These are phyloP conservation scores for Solanum etuberosum DNA, from an alignment of 257 asterid species.

Conservation along the genomic window DNA sequence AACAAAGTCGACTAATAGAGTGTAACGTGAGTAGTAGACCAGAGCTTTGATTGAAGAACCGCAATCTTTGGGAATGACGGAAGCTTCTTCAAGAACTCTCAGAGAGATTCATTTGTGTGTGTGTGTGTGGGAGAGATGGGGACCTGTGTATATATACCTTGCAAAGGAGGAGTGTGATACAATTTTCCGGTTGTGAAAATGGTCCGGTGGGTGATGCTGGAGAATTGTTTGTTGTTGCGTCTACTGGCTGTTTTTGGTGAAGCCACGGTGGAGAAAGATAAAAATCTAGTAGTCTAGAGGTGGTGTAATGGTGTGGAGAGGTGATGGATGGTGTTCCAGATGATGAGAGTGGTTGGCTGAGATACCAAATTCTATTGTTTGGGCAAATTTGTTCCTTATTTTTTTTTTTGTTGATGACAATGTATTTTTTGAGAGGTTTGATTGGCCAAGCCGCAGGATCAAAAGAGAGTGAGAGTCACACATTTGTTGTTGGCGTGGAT, in stretches of 20 bases:
- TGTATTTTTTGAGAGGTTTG: neutral
- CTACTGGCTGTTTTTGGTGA: neutral
- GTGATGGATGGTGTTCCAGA: neutral
- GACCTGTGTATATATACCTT: neutral
- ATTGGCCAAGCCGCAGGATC: neutral
- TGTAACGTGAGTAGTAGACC: neutral
- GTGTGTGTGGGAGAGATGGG: neutral
- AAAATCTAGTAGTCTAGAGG: neutral
- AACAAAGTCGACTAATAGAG: neutral
- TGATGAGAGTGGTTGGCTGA: neutral
- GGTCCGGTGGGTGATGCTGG: neutral
- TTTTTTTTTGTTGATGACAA: neutral
- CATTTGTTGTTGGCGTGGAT: neutral
- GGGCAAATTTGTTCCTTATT: neutral
- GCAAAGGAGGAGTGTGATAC: neutral
- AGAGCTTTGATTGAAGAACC: neutral
- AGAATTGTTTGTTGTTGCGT: neutral
- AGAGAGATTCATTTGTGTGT: neutral
- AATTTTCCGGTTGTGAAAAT: neutral
- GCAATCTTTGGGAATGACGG: neutral
- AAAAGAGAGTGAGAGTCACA: neutral
- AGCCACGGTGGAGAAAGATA: neutral
- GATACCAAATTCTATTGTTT: neutral
- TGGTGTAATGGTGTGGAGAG: neutral
- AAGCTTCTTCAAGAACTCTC: neutral